These are phyloP conservation scores for Boletus pseudopeckii DNA, from an alignment of 768 basidiomycete species.

Conservation along the genomic window DNA sequence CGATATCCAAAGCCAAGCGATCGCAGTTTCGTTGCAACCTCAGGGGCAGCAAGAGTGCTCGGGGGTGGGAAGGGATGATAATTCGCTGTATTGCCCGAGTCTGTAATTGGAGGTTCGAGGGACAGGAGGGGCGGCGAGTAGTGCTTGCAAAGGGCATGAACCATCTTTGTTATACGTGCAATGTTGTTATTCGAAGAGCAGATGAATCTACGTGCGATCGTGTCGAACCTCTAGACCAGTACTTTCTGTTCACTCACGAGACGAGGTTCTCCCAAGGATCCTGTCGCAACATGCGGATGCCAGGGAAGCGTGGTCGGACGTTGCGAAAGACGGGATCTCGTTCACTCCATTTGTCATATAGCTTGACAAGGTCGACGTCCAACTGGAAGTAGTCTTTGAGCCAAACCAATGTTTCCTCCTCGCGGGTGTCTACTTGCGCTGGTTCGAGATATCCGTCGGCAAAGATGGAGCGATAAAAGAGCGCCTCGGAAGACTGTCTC, in stretches of 20 bases:
- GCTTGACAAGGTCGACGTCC: constrained; percentile 59
- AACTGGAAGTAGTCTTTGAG: constrained; percentile 89
- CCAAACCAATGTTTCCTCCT: constrained; percentile 71
- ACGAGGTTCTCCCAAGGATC: constrained; percentile 96
- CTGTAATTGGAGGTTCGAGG: constrained; percentile 31
- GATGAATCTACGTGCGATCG: constrained; percentile 66
- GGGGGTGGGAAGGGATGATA: constrained; percentile 90
- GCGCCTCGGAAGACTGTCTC: constrained; percentile 58
- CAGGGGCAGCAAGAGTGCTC: constrained; percentile 54
- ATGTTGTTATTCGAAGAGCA: constrained; percentile 99
- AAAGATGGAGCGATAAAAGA: constrained; percentile 72
- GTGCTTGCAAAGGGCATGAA: constrained; percentile 73
- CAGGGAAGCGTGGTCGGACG: constrained; percentile 62
- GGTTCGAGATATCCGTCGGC: constrained; percentile 41
- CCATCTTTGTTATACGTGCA: constrained; percentile 88
- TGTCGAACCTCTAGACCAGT: constrained; percentile 7
- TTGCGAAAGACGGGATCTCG: constrained; percentile 73
- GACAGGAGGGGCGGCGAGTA: constrained; percentile 71
- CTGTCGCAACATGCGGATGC: constrained; percentile 85
- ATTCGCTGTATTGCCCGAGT: constrained; percentile 33
- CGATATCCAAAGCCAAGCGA: constrained; percentile 93
- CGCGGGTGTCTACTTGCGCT: constrained; percentile 33
- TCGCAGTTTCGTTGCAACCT: constrained; percentile 64
- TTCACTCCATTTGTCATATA: constrained; percentile 75
- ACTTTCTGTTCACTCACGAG: constrained; percentile 57